These are phyloP conservation scores for Penicillium waksmanii DNA, from an alignment of 495 filamentous ascomycete species.

Conservation along the genomic window DNA sequence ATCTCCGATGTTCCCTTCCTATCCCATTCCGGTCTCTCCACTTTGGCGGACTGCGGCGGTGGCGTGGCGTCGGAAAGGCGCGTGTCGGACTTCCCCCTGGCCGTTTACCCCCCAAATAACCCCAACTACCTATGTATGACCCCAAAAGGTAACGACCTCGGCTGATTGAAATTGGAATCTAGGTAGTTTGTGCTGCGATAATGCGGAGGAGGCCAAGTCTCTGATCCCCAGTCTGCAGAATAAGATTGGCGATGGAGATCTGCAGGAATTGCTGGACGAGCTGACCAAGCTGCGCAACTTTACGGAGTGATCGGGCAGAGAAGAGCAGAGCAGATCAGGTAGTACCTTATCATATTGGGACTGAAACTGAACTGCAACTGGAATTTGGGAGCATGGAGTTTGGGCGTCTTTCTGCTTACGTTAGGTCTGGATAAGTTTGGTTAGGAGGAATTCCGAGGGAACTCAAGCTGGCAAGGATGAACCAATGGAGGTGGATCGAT, in stretches of 20 bases:
- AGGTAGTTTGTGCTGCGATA: constrained; percentile 92
- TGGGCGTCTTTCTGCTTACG: constrained; percentile 4
- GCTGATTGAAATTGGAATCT: constrained; percentile 6
- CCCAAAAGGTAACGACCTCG: neutral
- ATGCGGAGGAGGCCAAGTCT: constrained; percentile 92
- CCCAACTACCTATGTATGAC: neutral
- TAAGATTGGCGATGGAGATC: constrained; percentile 84
- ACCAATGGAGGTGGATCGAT: too few relatives aligned
- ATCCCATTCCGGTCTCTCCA: neutral
- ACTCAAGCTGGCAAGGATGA: too few relatives aligned
- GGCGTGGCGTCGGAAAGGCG: constrained; percentile 1
- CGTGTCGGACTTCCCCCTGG: neutral
- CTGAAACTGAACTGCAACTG: neutral
- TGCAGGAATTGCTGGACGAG: constrained; percentile 87
- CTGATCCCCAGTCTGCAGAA: constrained; percentile 86
- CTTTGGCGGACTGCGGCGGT: neutral
- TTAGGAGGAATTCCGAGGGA: constrained; percentile 20
- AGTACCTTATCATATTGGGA: neutral
- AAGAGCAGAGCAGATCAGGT: too few relatives aligned
- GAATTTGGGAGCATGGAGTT: constrained; percentile 15
- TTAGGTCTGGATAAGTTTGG: constrained; percentile 4
- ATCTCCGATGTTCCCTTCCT: too few relatives aligned
- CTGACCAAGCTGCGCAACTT: constrained; percentile 76
- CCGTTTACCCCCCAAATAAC: neutral
- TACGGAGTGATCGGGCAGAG: constrained; percentile 41